Evolutionary conservation across 1,284 basidiomycete species (phyloP), one percentile per base, ranked within the genome.

Genomic region (Athelia sp.): DNA sequence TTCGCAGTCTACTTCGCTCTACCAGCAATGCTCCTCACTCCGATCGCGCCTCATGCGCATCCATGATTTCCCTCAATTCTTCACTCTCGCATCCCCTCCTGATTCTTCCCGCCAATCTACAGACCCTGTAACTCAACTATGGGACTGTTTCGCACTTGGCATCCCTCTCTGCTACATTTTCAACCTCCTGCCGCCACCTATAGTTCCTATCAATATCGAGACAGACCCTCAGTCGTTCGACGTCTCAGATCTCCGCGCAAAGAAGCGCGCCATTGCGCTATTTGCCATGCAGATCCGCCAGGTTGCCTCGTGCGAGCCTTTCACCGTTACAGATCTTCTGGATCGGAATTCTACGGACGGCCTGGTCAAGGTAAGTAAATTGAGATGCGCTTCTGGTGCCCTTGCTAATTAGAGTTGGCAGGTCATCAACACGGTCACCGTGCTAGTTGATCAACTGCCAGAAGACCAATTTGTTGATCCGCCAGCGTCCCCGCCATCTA

Each of bases 81-180:
- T 91, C 61, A 66, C 76, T 42, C 71, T 84, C 57, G 76, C 78
- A 2, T 70, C 76, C 10, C 65, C 73, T 10, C 64, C 75, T 45
- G 81, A 82, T 32, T 65, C 73, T 57, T 72, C 82, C 18, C 78
- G 88, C 52, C 81, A 83, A 63, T 88, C 85, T 26, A 86, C 86
- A 36, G 88, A 91, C 69, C 87, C 87, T 36, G 96, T 99, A 59
- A 87, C 90, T 38, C 92, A 95, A 67, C 83, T 98, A 46, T 95
- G 94, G 85, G 91, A 95, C 63, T 84, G 90, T 63, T 90, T 99
- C 70, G 87, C 93, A 32, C 81, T 95, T 40, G 96, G 97, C 53
- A 87, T 92, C 29, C 89, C 95, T 32, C 87, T 99, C 54, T 96
- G 93, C 73, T 94, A 88, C 71, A 86, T 99, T 59, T 96, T 91